Base-by-base conservation (phyloP, 495 filamentous ascomycete species). In the Aspergillus incahuasiensis region DNA sequence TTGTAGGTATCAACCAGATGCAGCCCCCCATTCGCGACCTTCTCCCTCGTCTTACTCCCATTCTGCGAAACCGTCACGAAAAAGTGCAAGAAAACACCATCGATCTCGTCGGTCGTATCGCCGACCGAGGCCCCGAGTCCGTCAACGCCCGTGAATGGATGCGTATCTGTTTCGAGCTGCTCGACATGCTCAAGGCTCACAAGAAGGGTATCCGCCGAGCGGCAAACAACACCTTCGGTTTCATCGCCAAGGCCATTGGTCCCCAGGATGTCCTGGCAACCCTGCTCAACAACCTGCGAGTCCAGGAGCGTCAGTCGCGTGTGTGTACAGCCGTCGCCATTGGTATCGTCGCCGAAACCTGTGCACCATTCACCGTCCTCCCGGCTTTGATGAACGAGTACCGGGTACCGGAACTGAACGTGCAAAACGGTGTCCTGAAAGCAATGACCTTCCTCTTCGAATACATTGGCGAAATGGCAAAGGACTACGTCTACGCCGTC, bases 1-100 rank as follows among this genome's bases (percentile, higher is more conserved):
- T 97, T 25, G 92, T 99, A 40, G 95, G 95, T 73, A 96, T 99
- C 80, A 89, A 86, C 69, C 89, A 91, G 71, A 97, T 99, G 95
- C 90, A 97, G 56, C 95, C 95, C 11, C 92, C 95, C n/a, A 97
- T 99, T 69, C 89, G 91, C 59, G 95, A 99, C 65, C 82, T 99
- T 7, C 84, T 99, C 4, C 95, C 95, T 9, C 90, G 95, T 24
- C 84, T 99, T 20, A 97, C 94, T 1, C 94, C 94, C 15, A 98
- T 98, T 65, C 79, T 99, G 44, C 90, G 95, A 52, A 99, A 99
- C 74, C 89, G 95, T 45, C 95, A 99, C 78, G 95, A 99, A 69
- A 99, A 99, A 72, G 95, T 99, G 39, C 95, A 99, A 69, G 95
- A 99, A 62, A 99, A 99, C 72, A 96, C 94, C n/a, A 97, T 99